A percentile compares a stretch with the other conserved stretches of the same genome.
These are phyloP conservation scores for Batrachochytrium dendrobatidis DNA, from an alignment of 371 early-diverging fungal species.

Conservation along the genomic window DNA sequence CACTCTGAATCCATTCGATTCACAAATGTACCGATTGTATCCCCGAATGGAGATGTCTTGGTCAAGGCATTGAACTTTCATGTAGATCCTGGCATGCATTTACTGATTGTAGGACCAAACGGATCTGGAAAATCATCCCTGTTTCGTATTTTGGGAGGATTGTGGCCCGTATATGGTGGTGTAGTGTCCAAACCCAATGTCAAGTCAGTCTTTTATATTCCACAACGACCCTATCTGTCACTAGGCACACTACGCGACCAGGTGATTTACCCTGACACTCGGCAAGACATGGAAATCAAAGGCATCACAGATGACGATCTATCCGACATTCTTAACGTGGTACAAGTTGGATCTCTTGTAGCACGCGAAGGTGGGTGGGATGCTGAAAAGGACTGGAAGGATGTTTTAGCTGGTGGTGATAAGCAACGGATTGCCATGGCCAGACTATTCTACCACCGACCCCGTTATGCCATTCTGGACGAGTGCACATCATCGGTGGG, in stretches of 20 bases:
- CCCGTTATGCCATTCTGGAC: conserved; percentile 43
- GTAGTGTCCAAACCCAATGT: conserved; percentile 68
- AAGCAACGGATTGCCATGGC: conserved; percentile 42
- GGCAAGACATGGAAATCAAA: conserved; percentile 59
- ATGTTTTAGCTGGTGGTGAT: conserved; percentile 43
- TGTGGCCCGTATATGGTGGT: conserved; percentile 73
- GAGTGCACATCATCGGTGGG: conserved; percentile 67
- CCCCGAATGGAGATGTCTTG: conserved; percentile 90
- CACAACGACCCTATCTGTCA: conserved; percentile 83
- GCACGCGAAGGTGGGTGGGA: conserved; percentile 86
- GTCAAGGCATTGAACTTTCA: conserved; percentile 52
- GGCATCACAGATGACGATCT: conserved; percentile 75
- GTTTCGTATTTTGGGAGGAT: conserved; percentile 69
- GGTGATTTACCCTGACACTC: conserved; percentile 62
- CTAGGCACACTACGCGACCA: conserved; percentile 80
- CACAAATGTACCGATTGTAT: conserved; percentile 80
- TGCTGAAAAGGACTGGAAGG: conserved; percentile 58
- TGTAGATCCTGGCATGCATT: conserved; percentile 37
- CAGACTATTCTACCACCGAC: conserved; percentile 47
- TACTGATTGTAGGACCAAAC: conserved; percentile 69
- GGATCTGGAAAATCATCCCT: conserved; percentile 77
- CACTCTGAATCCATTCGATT: conserved; percentile 65
- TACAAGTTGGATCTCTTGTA: conserved; percentile 67
- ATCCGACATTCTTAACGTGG: conserved; percentile 57
- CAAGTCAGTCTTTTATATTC: conserved; percentile 68